phyloP scores from a whole-genome alignment of 805 yeast genomes.

The Lachancea meyersii region DNA sequence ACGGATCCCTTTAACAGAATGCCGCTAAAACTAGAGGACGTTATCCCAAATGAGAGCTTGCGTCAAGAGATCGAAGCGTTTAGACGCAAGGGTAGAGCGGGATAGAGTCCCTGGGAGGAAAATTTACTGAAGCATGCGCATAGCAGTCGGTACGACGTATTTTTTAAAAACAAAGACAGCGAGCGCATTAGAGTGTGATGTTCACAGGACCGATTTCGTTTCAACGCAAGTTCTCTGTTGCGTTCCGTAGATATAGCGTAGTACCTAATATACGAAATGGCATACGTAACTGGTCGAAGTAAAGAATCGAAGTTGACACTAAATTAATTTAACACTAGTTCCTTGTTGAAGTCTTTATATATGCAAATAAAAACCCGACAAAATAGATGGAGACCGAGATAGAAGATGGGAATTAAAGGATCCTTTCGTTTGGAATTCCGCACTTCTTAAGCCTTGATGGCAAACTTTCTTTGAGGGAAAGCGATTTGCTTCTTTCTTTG shows the following conservation, averaged over 20 bases:
- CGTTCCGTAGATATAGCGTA: too few species aligned
- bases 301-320: too few species aligned
- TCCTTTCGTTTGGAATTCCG: neutral
- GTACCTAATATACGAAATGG: too few species aligned
- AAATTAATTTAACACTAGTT: conserved; percentile 2
- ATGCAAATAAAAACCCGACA: conserved; percentile 2
- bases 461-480: conserved; percentile 97
- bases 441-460: conserved; percentile 83
- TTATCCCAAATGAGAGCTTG: conserved; percentile 68
- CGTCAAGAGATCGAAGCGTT: conserved; percentile 55
- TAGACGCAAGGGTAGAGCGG: conserved; percentile 38
- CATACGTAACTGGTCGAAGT: too few species aligned
- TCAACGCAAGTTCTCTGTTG: too few species aligned
- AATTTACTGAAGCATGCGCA: neutral
- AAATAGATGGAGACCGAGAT: conserved; percentile 4
- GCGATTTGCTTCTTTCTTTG: conserved; percentile 88
- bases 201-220: too few species aligned
- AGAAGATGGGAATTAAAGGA: neutral
- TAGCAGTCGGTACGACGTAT: neutral
- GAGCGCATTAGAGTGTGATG: too few species aligned
- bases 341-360: conserved; percentile 5
- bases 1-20: conserved; percentile 96
- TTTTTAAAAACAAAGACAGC: too few species aligned
- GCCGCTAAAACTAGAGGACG: conserved; percentile 87
- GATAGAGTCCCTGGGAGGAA: neutral